Base-by-base conservation (phyloP, 75 land plant species). In the Picea glauca region DNA sequence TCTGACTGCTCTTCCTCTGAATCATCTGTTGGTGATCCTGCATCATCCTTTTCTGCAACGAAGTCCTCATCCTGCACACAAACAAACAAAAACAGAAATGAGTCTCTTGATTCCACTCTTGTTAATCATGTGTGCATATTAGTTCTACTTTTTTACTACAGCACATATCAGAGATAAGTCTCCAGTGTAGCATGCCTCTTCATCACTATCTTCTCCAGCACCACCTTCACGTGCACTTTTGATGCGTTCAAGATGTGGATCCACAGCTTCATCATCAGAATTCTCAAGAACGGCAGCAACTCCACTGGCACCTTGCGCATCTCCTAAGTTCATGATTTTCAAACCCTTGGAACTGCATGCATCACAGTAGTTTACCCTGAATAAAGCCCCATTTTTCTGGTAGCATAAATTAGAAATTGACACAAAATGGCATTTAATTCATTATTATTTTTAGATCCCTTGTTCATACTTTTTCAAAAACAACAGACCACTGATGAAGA, bases 11-110 rank as follows among this genome's bases (percentile, higher is more conserved):
- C 88, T 65, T 62, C 86, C n/a, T 80, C 88, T 58, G 88, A 86
- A 59, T 86, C 87, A 84, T 86, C 88, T 32, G 88, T 84, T 5
- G 88, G 88, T 14, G 88, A 86, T 15, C 88, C 88, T 59, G 81
- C 86, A 78, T 86, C 88, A 78, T 86, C 88, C 78, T 83, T 83
- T 60, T 86, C 88, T 20, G 83, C 88, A 7, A 86, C 86, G 63
- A 86, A 86, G 40, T 86, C 88, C 32, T 86, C 88, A 74, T 86
- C 88, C 86, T 84, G 77, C 56, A 82, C 7, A 60, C 62, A 60
- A 74, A 33, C 60, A 60, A 60, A 58, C 33, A 50, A 6, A 38
- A 77, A 78, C 30, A 38, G 33, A 62, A 18, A 62, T 26, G 31
- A 65, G 56, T 50, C 56, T 50, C 56, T 50, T 76, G 20, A 58